A percentile compares a stretch with the other conserved stretches of the same genome.
Conservation (phyloP, 352 stramenopile species). For the Aphanomyces stellatus region DNA sequence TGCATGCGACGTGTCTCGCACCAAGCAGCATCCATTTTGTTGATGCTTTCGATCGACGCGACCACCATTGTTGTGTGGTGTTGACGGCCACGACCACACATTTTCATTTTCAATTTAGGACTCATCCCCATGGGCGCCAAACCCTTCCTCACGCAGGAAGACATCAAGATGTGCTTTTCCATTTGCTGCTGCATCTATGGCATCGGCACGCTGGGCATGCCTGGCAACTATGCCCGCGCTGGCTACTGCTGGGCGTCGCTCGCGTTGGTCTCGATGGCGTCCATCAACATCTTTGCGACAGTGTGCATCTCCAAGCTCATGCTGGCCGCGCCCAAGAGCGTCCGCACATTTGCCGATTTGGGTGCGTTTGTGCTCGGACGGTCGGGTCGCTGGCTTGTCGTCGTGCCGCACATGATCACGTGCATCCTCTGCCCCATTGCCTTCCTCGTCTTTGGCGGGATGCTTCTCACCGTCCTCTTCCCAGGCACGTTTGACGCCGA, state of each 20-base stretch:
- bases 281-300: slow-evolving; percentile 17
- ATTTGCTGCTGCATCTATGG: slow-evolving; percentile 21
- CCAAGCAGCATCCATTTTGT: too few relatives aligned
- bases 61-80: too few relatives aligned
- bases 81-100: too few relatives aligned
- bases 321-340: slow-evolving; percentile 16
- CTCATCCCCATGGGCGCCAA: too few relatives aligned
- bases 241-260: slow-evolving; percentile 3
- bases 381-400: slow-evolving; percentile 1
- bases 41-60: too few relatives aligned
- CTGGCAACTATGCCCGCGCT: slow-evolving; percentile 18
- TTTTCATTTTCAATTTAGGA: too few relatives aligned
- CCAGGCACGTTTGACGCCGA: neutral
- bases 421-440: slow-evolving; percentile 16
- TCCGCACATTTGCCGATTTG: slow-evolving; percentile 19
- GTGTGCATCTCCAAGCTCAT: slow-evolving; percentile 18
- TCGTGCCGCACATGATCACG: slow-evolving; percentile 13
- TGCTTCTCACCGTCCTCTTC: slow-evolving; percentile 9
- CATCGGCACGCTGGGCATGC: slow-evolving; percentile 22
- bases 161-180: slow-evolving; percentile 11
- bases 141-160: slow-evolving; percentile 14
- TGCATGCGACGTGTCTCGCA: too few relatives aligned
- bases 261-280: slow-evolving; percentile 18
- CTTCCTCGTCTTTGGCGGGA: slow-evolving; percentile 19
- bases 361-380: slow-evolving; percentile 10